Conservation (phyloP, 805 yeast genomes). For the Saturnispora saitoi region DNA sequence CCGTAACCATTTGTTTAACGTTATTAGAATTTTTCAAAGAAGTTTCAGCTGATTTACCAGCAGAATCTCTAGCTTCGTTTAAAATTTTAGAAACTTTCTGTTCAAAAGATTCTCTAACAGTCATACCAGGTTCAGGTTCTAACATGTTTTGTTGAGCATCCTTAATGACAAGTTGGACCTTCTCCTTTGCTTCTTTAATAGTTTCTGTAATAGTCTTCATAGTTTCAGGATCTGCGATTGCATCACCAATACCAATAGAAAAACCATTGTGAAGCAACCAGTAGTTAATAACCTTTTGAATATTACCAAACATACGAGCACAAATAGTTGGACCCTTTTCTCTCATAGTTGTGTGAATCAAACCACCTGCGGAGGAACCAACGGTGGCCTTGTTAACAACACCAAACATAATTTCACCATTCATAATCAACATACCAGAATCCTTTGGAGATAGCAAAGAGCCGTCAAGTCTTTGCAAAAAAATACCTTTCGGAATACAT, state of each 20-base stretch:
- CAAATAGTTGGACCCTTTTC: conserved; percentile 92
- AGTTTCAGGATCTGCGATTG: conserved; percentile 95
- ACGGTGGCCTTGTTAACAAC: conserved; percentile 97
- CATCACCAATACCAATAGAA: conserved; percentile 99
- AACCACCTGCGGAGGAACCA: conserved; percentile 97
- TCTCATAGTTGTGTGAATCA: conserved; percentile 93
- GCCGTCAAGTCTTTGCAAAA: conserved; percentile 88
- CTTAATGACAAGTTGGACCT: conserved; percentile 86
- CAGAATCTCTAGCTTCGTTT: conserved; percentile 98
- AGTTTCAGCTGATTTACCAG: conserved; percentile 97
- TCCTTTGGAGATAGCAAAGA: conserved; percentile 82
- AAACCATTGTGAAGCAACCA: conserved; percentile 97
- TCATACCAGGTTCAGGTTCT: conserved; percentile 99
- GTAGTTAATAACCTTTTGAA: conserved; percentile 91
- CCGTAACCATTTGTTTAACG: conserved; percentile 98
- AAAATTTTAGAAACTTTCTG: conserved; percentile 91
- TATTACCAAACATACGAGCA: conserved; percentile 82
- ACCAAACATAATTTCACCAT: conserved; percentile 96
- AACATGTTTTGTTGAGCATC: conserved; percentile 86
- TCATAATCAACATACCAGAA: conserved; percentile 88
- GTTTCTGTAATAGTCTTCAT: conserved; percentile 92
- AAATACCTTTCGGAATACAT: conserved; percentile 94
- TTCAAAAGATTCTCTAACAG: conserved; percentile 95
- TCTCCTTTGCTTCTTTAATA: conserved; percentile 83
- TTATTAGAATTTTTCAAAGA: conserved; percentile 89